Percentiles rank a stretch among this genome's conserved stretches.
Evolutionary conservation across 2,329 filamentous ascomycete species (phyloP).

Genomic region (Colletotrichum gloeosporioides): DNA sequence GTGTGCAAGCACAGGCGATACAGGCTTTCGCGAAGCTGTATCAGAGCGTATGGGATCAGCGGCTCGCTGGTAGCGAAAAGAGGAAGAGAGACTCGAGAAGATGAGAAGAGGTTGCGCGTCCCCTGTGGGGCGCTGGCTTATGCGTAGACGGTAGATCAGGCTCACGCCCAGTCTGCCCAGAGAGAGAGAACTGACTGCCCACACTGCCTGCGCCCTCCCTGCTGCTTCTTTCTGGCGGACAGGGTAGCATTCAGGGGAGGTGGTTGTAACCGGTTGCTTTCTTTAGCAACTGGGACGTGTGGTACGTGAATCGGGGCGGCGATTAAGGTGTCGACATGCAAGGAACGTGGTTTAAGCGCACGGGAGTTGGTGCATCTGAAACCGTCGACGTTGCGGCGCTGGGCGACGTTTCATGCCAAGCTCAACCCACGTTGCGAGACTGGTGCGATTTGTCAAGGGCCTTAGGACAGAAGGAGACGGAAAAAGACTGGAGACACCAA

Average conservation of each 20-base stretch:
- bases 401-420: slow-evolving; percentile 21
- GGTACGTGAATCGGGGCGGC: slow-evolving; percentile 10
- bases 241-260: slow-evolving; percentile 4
- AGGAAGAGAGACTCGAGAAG: slow-evolving; percentile 7
- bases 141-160: slow-evolving; percentile 11
- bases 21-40: slow-evolving; percentile 17
- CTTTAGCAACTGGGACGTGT: slow-evolving; percentile 17
- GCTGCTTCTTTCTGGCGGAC: neutral
- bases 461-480: neutral
- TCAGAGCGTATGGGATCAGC: slow-evolving; percentile 21
- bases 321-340: slow-evolving; percentile 21
- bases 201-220: neutral
- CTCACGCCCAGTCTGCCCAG: neutral
- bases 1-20: slow-evolving; percentile 3
- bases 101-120: slow-evolving; percentile 20
- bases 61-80: neutral
- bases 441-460: slow-evolving; percentile 15
- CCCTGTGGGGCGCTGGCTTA: slow-evolving; percentile 21
- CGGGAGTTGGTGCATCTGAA: slow-evolving; percentile 21
- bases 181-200: neutral
- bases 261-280: slow-evolving; percentile 18
- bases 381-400: slow-evolving; percentile 22
- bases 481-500: neutral
- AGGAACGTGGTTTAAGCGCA: slow-evolving; percentile 21
- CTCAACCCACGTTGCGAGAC: slow-evolving; percentile 16